Base-by-base conservation (phyloP, 768 basidiomycete genomes). In the Ramaria rubella region DNA sequence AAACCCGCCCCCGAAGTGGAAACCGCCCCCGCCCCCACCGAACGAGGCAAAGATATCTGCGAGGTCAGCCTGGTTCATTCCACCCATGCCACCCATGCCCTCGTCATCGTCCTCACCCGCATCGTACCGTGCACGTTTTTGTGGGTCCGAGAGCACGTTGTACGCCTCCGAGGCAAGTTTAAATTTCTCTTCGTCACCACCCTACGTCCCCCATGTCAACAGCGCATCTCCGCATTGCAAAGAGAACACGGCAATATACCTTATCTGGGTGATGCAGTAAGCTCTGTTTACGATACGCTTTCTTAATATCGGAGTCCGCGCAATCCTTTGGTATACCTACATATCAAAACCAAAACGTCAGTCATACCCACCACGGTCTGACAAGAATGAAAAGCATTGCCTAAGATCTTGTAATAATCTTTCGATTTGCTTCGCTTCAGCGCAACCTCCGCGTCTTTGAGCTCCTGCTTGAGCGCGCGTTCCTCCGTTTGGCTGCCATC, bases 131-230 rank as follows among this genome's bases (percentile, higher is more conserved):
- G 84, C 77, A 40, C 90, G 78, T 43, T 84, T 75, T 11, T 73
- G 74, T 1, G 89, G 78, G 62, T 94, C 92, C 0, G 88, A 90
- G 2, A 94, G 81, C 3, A 94, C 86, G 7, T 82, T 79, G 60
- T 94, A 78, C 2, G 90, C 89, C 69, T 93, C 92, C 1, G 76
- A 82, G 29, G 91, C 85, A 21, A 92, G 78, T 70, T 97, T 96
- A 81, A 98, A 98, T 63, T 90, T 88, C 66, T 96, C 95, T 64
- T 95, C 94, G 67, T 93, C 90, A 27, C 94, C 94, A 26, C 94
- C 93, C 85, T n/a, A n/a, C n/a, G n/a, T n/a, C n/a, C n/a, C n/a
- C n/a, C n/a, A n/a, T n/a, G n/a, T n/a, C 90, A 62, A 48, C 4
- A 11, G n/a, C n/a, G 11, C n/a, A 38, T 38, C 11, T 38, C 36